Conservation (phyloP, 768 basidiomycete species). For the Mycena maculata region DNA sequence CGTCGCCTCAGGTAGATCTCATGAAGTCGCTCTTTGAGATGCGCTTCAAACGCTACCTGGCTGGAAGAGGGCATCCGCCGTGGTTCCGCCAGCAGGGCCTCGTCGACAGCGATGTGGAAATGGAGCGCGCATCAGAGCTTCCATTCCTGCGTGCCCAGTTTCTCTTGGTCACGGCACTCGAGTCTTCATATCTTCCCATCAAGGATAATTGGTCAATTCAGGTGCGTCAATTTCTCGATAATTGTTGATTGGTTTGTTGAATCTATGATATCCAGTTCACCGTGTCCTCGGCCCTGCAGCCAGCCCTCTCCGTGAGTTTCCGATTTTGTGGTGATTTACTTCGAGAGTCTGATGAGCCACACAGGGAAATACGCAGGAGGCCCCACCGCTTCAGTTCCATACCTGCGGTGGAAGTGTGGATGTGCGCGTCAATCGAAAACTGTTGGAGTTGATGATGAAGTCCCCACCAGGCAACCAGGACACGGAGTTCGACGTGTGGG, state of each 20-base stretch:
- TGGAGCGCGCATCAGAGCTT: background rate
- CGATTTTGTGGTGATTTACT: background rate
- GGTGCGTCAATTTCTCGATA: background rate
- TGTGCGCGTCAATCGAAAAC: background rate
- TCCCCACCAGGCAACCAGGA: background rate
- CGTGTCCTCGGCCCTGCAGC: background rate
- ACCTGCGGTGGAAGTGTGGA: conserved; percentile 9
- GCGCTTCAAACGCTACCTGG: conserved; percentile 15
- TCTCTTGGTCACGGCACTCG: conserved; percentile 2
- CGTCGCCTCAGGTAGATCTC: background rate
- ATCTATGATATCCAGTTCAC: background rate
- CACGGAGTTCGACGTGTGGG: conserved; percentile 3
- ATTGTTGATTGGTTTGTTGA: background rate
- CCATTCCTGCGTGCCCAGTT: background rate
- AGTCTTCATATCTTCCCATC: conserved; percentile 2
- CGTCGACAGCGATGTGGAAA: background rate
- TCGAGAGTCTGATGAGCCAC: background rate
- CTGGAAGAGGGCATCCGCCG: background rate
- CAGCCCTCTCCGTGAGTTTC: background rate
- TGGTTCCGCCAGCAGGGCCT: background rate
- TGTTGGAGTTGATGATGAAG: background rate
- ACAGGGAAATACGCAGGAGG: background rate
- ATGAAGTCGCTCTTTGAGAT: background rate
- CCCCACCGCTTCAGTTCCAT: background rate
- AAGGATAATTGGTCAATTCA: conserved; percentile 1